Percentiles rank a stretch among this genome's conserved stretches.
phyloP scores from a whole-genome alignment of 1,284 basidiomycete species.

The Psilocybe mexicana region DNA sequence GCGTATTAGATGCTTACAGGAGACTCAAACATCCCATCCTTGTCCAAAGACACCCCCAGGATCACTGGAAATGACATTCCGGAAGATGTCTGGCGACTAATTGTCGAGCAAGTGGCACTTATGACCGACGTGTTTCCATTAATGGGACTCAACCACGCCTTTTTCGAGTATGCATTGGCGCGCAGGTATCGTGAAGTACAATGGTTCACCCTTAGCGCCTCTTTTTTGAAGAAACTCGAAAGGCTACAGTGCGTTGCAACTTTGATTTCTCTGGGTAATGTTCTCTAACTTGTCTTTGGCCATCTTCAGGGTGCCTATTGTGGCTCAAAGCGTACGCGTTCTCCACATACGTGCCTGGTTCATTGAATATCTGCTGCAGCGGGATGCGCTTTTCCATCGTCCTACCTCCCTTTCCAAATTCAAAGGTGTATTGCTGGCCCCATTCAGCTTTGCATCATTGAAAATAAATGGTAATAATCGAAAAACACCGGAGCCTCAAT shows the following conservation, averaged over 20 bases:
- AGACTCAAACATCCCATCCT: background rate
- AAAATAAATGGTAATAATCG: background rate
- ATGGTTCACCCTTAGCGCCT: conserved; percentile 32
- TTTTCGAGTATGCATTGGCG: conserved; percentile 32
- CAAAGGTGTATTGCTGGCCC: background rate
- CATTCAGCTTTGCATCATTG: background rate
- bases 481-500: background rate
- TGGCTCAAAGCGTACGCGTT: conserved; percentile 30
- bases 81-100: conserved; percentile 31
- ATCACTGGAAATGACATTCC: conserved; percentile 21
- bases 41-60: background rate
- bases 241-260: conserved; percentile 29
- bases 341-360: conserved; percentile 40
- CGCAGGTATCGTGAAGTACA: conserved; percentile 30
- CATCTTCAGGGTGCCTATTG: conserved; percentile 27
- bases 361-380: conserved; percentile 33
- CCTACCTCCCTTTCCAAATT: conserved; percentile 2
- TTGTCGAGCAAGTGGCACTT: conserved; percentile 13
- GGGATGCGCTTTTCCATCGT: conserved; percentile 18
- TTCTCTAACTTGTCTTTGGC: background rate
- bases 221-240: conserved; percentile 25
- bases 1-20: background rate
- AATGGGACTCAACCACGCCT: conserved; percentile 29
- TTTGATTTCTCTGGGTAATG: background rate
- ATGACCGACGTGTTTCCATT: conserved; percentile 13